Conservation (phyloP, 345 rosid species). For the Brassica nigra region DNA sequence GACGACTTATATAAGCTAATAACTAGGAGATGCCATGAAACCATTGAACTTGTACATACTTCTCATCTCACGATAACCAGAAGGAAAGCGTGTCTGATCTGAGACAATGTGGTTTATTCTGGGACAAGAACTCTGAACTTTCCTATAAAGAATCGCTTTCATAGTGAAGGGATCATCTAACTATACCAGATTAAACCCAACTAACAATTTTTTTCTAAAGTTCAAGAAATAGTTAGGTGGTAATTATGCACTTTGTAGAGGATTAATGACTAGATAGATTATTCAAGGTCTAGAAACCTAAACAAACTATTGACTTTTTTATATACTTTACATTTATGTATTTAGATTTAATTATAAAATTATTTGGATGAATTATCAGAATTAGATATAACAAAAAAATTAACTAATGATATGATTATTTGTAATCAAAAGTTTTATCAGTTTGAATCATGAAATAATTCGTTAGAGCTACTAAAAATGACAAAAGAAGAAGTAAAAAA, state of each 20-base stretch:
- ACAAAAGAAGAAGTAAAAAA: neutral
- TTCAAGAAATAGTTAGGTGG: too few relatives aligned
- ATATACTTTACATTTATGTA: too few relatives aligned
- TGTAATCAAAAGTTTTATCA: neutral
- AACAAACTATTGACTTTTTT: too few relatives aligned
- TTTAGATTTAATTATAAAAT: too few relatives aligned
- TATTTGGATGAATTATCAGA: too few relatives aligned
- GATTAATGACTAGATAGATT: too few relatives aligned
- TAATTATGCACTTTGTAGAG: too few relatives aligned
- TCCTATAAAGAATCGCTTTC: too few relatives aligned
- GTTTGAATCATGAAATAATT: neutral
- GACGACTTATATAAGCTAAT: neutral
- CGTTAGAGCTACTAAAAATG: neutral
- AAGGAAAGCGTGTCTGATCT: too few relatives aligned
- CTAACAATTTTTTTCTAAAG: neutral
- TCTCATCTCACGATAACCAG: neutral
- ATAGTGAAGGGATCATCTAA: neutral
- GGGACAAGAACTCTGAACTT: too few relatives aligned
- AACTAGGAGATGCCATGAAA: conserved; percentile 51
- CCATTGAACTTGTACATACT: conserved; percentile 72
- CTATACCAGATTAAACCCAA: neutral
- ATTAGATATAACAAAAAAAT: neutral
- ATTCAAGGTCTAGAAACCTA: too few relatives aligned
- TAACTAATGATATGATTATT: neutral
- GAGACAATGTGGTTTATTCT: too few relatives aligned